Evolutionary conservation across 805 yeast genomes (phyloP), one percentile per base, ranked within the genome.

Genomic region (Wickerhamomyces pijperi): DNA sequence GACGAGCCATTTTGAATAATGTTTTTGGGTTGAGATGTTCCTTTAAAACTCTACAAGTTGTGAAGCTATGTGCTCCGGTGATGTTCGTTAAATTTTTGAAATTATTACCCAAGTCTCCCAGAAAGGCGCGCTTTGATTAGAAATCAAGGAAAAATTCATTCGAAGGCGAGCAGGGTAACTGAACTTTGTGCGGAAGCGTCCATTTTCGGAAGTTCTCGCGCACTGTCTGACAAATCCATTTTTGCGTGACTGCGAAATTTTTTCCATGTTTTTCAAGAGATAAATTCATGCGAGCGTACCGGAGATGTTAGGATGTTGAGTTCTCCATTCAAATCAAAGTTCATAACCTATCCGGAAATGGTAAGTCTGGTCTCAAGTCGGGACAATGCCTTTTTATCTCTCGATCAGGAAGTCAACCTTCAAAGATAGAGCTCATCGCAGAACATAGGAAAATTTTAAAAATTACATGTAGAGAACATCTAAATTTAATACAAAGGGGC

Each of bases 1-100:
- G 90, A 78, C 97, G 87, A 72, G 97, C 97, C 97, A 90, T 90
- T 69, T 81, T 84, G 78, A 68, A 66, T 51, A 45, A 43, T 45
- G 46, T 40, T 42, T 39, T 39, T n/a, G n/a, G 41, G 28, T 20
- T 39, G 23, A 31, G 19, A 15, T 19, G 12, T 6, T 15, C 7
- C 7, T 17, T 9, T 5, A 15, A 28, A 28, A 13, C 32, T 8
- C 14, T 13, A 16, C 9, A 23, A n/a, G 20, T 6, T 18, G 16
- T 12, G 28, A 21, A 21, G 25, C 25, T 7, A 21, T 21, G 25
- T 21, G 25, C 11, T 7, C 11, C 9, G 25, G 11, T 7, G 25
- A 21, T 21, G 25, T 7, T 21, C 9, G n/a, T n/a, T n/a, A n/a
- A n/a, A n/a, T n/a, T n/a, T n/a, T 36, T 20, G 19, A 16, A 16